Percentiles rank a stretch among this genome's conserved stretches.
phyloP scores from a whole-genome alignment of 2,329 filamentous ascomycete species.

The Plenodomus tracheiphilus region DNA sequence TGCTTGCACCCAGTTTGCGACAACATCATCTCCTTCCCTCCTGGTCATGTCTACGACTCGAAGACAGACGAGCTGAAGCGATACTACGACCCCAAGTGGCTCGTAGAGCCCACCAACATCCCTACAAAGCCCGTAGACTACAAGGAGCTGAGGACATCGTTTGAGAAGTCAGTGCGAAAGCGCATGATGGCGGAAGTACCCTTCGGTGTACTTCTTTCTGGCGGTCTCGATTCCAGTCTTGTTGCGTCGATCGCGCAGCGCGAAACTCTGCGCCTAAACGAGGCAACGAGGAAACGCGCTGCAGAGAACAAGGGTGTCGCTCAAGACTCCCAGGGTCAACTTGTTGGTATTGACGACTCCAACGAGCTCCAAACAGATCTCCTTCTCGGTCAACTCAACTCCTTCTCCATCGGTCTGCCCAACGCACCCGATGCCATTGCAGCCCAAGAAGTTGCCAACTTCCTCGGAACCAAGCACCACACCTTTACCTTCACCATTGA shows the following conservation, averaged over 20 bases:
- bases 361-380: slow-evolving; percentile 88
- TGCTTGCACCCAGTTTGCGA: slow-evolving; percentile 92
- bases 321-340: slow-evolving; percentile 46
- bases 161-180: slow-evolving; percentile 93
- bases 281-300: slow-evolving; percentile 56
- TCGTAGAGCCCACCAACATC: slow-evolving; percentile 77
- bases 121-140: slow-evolving; percentile 82
- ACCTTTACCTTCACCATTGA: slow-evolving; percentile 98
- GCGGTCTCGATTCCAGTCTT: slow-evolving; percentile 92
- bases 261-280: slow-evolving; percentile 78
- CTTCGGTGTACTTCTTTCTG: slow-evolving; percentile 93
- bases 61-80: slow-evolving; percentile 80
- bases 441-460: slow-evolving; percentile 90
- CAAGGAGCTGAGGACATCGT: slow-evolving; percentile 75
- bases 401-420: slow-evolving; percentile 96
- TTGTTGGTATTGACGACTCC: slow-evolving; percentile 93
- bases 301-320: slow-evolving; percentile 39
- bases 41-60: slow-evolving; percentile 95
- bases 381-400: slow-evolving; percentile 93
- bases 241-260: slow-evolving; percentile 94
- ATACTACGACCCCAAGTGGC: slow-evolving; percentile 90
- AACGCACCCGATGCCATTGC: slow-evolving; percentile 91
- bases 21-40: slow-evolving; percentile 90
- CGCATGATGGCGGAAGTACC: slow-evolving; percentile 98
- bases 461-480: slow-evolving; percentile 96